Percentiles rank a stretch among this genome's conserved stretches.
phyloP scores from a whole-genome alignment of 345 rosid genomes.

The Iberis pinnata region DNA sequence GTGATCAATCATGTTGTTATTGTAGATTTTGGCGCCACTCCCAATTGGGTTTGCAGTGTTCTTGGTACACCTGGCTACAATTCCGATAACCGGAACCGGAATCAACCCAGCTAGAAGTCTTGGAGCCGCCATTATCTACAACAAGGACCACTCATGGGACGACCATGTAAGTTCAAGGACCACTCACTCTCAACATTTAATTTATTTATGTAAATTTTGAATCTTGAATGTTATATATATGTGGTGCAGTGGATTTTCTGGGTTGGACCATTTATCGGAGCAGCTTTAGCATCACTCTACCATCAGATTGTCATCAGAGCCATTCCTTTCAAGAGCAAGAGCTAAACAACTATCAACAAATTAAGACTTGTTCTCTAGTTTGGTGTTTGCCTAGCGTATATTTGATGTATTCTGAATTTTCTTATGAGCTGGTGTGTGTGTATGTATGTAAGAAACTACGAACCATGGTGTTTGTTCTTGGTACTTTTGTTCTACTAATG shows the following conservation, averaged over 20 bases:
- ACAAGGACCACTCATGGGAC: slow-evolving; percentile 42
- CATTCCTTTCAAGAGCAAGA: slow-evolving; percentile 40
- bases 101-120: slow-evolving; percentile 46
- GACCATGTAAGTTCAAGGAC: slow-evolving; percentile 37
- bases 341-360: slow-evolving; percentile 10
- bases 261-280: slow-evolving; percentile 53
- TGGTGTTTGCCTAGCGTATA: too few relatives aligned
- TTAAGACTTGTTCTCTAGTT: too few relatives aligned
- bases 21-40: slow-evolving; percentile 43
- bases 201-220: neutral
- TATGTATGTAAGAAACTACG: too few relatives aligned
- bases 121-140: slow-evolving; percentile 40
- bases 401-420: too few relatives aligned
- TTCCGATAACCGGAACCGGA: slow-evolving; percentile 41
- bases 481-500: too few relatives aligned
- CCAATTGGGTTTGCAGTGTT: slow-evolving; percentile 54
- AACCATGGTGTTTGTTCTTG: too few relatives aligned
- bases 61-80: slow-evolving; percentile 43
- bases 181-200: neutral
- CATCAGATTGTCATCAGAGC: slow-evolving; percentile 45
- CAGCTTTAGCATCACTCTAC: slow-evolving; percentile 45
- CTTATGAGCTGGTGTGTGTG: too few relatives aligned
- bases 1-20: neutral
- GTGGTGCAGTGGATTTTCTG: slow-evolving; percentile 49
- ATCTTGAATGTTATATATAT: too few relatives aligned